phyloP scores from a whole-genome alignment of 257 asterid genomes.

The Anisodus acutangulus region DNA sequence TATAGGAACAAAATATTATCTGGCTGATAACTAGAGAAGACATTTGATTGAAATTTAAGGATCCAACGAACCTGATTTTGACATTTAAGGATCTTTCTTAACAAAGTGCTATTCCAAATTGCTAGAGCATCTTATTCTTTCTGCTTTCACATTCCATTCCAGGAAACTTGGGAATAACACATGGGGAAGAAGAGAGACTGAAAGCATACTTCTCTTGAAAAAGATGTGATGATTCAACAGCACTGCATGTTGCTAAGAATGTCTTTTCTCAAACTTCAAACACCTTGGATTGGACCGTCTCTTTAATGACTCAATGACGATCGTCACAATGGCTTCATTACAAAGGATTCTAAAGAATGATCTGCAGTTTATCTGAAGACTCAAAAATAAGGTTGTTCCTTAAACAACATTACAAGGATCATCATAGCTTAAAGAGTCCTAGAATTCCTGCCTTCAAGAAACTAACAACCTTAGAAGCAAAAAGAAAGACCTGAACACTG shows the following conservation, averaged over 20 bases:
- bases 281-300: neutral
- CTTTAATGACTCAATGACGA: neutral
- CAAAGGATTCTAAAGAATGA: neutral
- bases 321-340: neutral
- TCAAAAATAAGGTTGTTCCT: neutral
- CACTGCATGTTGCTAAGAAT: neutral
- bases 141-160: neutral
- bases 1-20: neutral
- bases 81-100: neutral
- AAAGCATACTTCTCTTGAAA: conserved; percentile 1
- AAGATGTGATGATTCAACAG: neutral
- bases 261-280: neutral
- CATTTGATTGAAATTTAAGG: neutral
- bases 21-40: neutral
- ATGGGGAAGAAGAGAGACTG: neutral
- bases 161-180: neutral
- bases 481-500: neutral
- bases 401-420: neutral
- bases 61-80: neutral
- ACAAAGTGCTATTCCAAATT: neutral
- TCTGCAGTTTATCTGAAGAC: conserved; percentile 12
- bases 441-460: neutral
- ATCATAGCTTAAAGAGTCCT: neutral
- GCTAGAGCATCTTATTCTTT: conserved; percentile 9
- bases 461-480: neutral